A percentile compares a stretch with the other conserved stretches of the same genome.
Evolutionary conservation across 2,329 filamentous ascomycete species (phyloP).

Genomic region (Endoconidiophora polonica): DNA sequence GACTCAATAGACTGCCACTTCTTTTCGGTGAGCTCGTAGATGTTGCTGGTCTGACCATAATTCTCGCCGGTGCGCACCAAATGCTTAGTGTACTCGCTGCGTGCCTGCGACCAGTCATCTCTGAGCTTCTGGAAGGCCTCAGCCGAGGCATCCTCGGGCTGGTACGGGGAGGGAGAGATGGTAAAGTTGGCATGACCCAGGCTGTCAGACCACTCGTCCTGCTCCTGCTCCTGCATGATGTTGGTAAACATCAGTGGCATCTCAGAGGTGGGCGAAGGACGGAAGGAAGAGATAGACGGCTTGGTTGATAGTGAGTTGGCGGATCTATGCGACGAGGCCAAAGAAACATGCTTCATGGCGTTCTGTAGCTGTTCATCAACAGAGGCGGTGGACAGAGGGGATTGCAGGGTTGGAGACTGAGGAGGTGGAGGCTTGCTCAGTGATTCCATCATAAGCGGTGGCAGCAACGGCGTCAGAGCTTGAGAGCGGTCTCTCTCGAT

Average conservation of each 20-base stretch:
- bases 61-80: constrained; percentile 77
- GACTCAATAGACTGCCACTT: constrained; percentile 76
- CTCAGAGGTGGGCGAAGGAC: constrained; percentile 42
- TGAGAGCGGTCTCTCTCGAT: constrained; percentile 39
- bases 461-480: constrained; percentile 69
- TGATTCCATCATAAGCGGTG: constrained; percentile 53
- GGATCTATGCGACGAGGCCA: constrained; percentile 23
- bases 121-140: constrained; percentile 45
- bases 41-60: constrained; percentile 78
- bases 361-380: constrained; percentile 34
- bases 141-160: constrained; percentile 44
- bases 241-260: constrained; percentile 37
- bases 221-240: constrained; percentile 45
- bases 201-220: constrained; percentile 65
- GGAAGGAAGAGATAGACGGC: constrained; percentile 62
- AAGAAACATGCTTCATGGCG: constrained; percentile 18
- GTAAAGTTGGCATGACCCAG: constrained; percentile 90
- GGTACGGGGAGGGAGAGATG: constrained; percentile 68
- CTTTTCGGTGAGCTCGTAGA: constrained; percentile 66
- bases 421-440: constrained; percentile 6
- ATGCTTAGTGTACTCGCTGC: constrained; percentile 77
- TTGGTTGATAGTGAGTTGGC: constrained; percentile 40
- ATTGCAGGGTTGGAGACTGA: constrained; percentile 26
- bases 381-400: constrained; percentile 42
- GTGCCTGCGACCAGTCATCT: constrained; percentile 66